phyloP scores from a whole-genome alignment of 73 alveolate species.

The Tetrahymena borealis region DNA sequence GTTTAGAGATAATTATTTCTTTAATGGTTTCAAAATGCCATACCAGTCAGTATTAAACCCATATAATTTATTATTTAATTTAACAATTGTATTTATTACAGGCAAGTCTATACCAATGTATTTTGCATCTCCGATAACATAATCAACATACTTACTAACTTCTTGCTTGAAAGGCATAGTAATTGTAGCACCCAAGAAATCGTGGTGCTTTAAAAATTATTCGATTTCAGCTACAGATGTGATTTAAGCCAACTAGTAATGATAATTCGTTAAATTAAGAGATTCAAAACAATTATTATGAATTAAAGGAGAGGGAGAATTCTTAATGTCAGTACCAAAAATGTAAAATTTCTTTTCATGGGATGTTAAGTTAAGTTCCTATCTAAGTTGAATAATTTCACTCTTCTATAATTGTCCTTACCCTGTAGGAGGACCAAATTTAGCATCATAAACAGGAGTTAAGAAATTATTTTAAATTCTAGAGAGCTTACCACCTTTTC shows the following conservation, averaged over 20 bases:
- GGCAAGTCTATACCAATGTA: neutral
- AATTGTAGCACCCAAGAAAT: conserved; percentile 24
- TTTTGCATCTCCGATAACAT: neutral
- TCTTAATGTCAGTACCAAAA: neutral
- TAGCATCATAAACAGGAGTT: conserved; percentile 22
- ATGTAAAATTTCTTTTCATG: neutral
- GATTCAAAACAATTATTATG: neutral
- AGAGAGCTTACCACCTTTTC: conserved; percentile 2
- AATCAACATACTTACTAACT: neutral
- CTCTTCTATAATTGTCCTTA: conserved; percentile 10
- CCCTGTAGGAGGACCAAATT: conserved; percentile 14
- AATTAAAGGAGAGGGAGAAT: neutral
- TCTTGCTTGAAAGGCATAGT: conserved; percentile 38
- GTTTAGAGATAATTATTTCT: neutral
- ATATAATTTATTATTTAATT: neutral
- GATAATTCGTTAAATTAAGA: neutral
- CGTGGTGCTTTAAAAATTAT: neutral
- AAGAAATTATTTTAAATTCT: conserved; percentile 16
- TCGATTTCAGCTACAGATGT: neutral
- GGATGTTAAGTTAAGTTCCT: neutral
- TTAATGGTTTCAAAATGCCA: neutral
- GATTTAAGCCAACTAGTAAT: neutral
- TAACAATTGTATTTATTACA: neutral
- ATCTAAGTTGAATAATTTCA: neutral
- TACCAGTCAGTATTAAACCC: neutral